Conservation (phyloP, 208 protist genomes). For the Crithidia thermophila region DNA sequence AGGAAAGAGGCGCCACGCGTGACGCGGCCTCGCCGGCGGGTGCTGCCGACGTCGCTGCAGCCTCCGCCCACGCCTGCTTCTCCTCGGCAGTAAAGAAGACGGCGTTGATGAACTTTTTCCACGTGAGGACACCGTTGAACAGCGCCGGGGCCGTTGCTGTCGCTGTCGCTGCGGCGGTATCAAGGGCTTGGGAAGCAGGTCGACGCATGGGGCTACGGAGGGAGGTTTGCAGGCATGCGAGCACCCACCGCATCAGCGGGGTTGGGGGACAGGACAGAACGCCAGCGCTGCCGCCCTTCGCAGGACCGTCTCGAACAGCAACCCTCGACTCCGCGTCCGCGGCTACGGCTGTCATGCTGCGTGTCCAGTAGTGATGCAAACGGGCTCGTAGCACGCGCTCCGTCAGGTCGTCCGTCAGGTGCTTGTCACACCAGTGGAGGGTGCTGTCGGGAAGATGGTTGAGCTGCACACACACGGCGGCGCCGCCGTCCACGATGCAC, state of each 20-base stretch:
- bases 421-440: constrained; percentile 18
- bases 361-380: constrained; percentile 21
- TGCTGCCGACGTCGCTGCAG: constrained; percentile 7
- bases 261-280: too few species aligned
- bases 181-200: not conserved
- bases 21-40: constrained; percentile 8
- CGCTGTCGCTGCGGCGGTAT: not conserved
- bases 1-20: constrained; percentile 18
- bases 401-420: constrained; percentile 12
- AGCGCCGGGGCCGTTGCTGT: not conserved
- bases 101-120: constrained; percentile 32
- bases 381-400: constrained; percentile 14
- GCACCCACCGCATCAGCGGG: constrained; percentile 25
- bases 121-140: constrained; percentile 1
- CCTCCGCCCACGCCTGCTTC: constrained; percentile 1
- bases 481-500: not conserved
- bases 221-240: constrained; percentile 17
- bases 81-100: constrained; percentile 27
- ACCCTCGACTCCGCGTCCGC: not conserved
- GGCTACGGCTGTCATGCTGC: not conserved
- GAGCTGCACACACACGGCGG: not conserved
- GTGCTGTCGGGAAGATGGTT: constrained; percentile 9
- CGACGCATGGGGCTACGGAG: constrained; percentile 1
- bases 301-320: too few species aligned
- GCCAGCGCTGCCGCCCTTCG: too few species aligned